Evolutionary conservation across 164 flowering plant genomes (phyloP).

Genomic region (Platanus orientalis): DNA sequence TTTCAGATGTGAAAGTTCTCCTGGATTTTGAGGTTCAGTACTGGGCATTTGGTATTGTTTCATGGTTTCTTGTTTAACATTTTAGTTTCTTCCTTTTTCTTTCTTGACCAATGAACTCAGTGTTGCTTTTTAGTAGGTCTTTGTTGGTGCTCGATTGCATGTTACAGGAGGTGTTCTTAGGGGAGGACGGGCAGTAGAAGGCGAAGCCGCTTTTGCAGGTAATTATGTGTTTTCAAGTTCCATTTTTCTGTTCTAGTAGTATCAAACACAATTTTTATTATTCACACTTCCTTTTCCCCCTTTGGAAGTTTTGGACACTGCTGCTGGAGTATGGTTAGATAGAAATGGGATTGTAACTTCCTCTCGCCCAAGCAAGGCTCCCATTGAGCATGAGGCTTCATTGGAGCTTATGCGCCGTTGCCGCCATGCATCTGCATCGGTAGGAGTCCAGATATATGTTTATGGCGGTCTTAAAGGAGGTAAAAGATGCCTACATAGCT

Average conservation of each 20-base stretch:
- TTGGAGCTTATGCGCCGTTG: constrained; percentile 91
- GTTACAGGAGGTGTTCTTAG: constrained; percentile 86
- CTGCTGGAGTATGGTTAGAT: constrained; percentile 98
- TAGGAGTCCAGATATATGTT: constrained; percentile 73
- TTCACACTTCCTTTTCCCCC: neutral
- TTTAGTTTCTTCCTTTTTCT: no score
- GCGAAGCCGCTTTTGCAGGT: constrained; percentile 93
- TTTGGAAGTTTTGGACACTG: constrained; percentile 83
- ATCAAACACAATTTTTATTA: neutral
- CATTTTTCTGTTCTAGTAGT: neutral
- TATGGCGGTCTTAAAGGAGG: constrained; percentile 98
- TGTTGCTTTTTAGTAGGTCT: constrained; percentile 53
- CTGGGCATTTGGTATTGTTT: no score
- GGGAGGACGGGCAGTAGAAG: constrained; percentile 88
- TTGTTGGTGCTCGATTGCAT: constrained; percentile 94
- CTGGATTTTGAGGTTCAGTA: no score
- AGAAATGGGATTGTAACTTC: constrained; percentile 85
- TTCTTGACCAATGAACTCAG: neutral
- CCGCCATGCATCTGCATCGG: constrained; percentile 97
- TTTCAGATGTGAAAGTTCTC: no score
- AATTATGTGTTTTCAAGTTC: constrained; percentile 12
- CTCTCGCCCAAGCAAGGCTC: constrained; percentile 55
- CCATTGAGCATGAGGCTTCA: constrained; percentile 55
- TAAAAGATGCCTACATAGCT: constrained; percentile 33
- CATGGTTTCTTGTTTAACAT: no score